Evolutionary conservation across 2,329 filamentous ascomycete genomes (phyloP).

Genomic region (Fusarium tjaetaba): DNA sequence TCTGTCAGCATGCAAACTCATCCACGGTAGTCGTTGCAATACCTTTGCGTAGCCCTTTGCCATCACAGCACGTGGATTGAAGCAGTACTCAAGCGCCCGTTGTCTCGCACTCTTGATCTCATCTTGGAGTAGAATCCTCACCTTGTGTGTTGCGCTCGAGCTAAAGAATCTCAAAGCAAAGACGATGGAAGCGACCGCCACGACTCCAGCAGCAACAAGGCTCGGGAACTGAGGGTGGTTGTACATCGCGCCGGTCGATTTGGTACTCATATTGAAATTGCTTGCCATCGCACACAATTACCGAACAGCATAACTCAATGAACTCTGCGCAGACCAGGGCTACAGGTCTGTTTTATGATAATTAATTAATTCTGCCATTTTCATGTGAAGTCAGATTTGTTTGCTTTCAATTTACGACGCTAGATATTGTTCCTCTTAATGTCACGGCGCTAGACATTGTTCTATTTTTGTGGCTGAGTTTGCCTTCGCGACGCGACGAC

Average conservation of each 20-base stretch:
- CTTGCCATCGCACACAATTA: not conserved
- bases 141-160: not conserved
- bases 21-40: rapidly evolving
- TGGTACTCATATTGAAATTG: not conserved
- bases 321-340: not conserved
- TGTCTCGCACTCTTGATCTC: conserved; percentile 11
- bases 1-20: not conserved
- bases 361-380: rapidly evolving
- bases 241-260: no score
- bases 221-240: no score
- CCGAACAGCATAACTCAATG: rapidly evolving
- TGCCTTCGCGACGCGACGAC: not conserved
- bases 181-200: rapidly evolving
- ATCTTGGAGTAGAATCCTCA: conserved; percentile 1
- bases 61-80: conserved; percentile 10
- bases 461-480: not conserved
- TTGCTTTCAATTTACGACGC: not conserved
- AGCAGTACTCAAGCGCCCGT: conserved; percentile 15
- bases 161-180: not conserved
- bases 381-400: not conserved
- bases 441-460: not conserved
- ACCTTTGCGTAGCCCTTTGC: conserved; percentile 8
- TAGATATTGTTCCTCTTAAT: not conserved
- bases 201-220: rapidly evolving
- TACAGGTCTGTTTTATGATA: not conserved